These are phyloP conservation scores for Talaromyces pinophilus DNA, from an alignment of 2,329 filamentous ascomycete species.

Conservation along the genomic window DNA sequence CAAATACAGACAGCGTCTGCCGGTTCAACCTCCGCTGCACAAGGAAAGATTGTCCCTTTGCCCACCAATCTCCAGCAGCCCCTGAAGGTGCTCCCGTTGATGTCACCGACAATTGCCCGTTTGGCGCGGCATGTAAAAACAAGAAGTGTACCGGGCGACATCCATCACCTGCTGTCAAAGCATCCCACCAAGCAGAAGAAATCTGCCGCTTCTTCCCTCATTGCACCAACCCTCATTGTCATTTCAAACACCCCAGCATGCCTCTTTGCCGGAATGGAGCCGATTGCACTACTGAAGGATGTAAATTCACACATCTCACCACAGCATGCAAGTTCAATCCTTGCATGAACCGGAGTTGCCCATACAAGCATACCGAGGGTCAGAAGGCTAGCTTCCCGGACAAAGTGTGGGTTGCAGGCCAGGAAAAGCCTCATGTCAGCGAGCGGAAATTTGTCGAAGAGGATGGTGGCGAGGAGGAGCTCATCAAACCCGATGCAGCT, in stretches of 20 bases:
- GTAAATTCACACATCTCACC: constrained; percentile 86
- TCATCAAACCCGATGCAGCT: constrained; percentile 63
- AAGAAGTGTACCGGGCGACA: constrained; percentile 89
- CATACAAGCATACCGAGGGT: constrained; percentile 87
- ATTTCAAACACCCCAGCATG: constrained; percentile 85
- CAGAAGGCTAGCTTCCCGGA: constrained; percentile 82
- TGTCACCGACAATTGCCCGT: constrained; percentile 75
- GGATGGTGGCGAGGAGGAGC: constrained; percentile 66
- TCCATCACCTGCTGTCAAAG: constrained; percentile 81
- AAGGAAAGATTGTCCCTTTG: constrained; percentile 87
- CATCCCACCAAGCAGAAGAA: constrained; percentile 76
- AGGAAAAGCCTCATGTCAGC: constrained; percentile 69
- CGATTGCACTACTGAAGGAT: constrained; percentile 76
- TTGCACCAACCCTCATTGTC: constrained; percentile 82
- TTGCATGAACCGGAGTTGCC: constrained; percentile 83
- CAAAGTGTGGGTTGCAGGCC: constrained; percentile 82
- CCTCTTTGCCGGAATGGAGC: constrained; percentile 88
- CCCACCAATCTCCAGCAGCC: constrained; percentile 90
- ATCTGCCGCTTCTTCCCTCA: constrained; percentile 91
- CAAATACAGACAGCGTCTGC: constrained; percentile 70
- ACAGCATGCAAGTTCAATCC: constrained; percentile 88
- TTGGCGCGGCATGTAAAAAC: constrained; percentile 92
- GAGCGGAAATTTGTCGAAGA: constrained; percentile 80
- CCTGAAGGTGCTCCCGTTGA: constrained; percentile 76
- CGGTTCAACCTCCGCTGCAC: constrained; percentile 87